Evolutionary conservation across 2,329 filamentous ascomycete species (phyloP), one percentile per base, ranked within the genome.

Genomic region (Apiospora pterosperma): DNA sequence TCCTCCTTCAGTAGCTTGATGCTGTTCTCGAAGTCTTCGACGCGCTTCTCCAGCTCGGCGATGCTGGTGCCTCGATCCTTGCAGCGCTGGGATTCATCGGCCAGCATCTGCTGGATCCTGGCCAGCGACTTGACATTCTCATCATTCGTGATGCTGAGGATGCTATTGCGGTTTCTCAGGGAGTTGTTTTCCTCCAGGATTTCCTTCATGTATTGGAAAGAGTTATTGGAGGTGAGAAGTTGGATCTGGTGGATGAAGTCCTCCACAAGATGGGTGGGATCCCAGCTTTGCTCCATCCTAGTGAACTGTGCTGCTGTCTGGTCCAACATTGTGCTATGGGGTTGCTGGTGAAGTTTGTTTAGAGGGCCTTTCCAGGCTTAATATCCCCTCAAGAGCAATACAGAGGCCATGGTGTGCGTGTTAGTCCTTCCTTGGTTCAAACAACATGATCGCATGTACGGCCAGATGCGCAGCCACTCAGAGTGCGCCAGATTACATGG

Each of bases 131-230:
- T 55, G 38, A 44, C 25, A 10, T 65, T 65, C 28, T 65, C 60
- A 7, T 65, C 63, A 21, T 65, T 65, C 3, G 63, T 65, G 48
- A 65, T 65, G 48, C 59, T 59, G 25, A 65, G 60, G 2, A 62
- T 59, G 48, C 62, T 52, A 34, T 65, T 65, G 4, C 63, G 60
- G 11, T 62, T 60, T 2, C 62, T 59, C 11, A 65, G 36, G 14
- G 44, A 38, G 25, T 28, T 52, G 21, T 65, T 65, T n/a, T 65
- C 63, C 7, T 65, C 63, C 16, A 65, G 63, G n/a, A 65, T 44
- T 3, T 55, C 60, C 16, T 62, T 65, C 36, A 65, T 38, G 38
- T 62, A 65, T 38, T 62, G 60, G 36, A 59, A 65, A 16, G 63
- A 59, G 36, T 16, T 55, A 28, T 62, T 61, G 21, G 39, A 39